phyloP scores from a whole-genome alignment of 495 filamentous ascomycete species.

The Aspergillus olivimuriae region DNA sequence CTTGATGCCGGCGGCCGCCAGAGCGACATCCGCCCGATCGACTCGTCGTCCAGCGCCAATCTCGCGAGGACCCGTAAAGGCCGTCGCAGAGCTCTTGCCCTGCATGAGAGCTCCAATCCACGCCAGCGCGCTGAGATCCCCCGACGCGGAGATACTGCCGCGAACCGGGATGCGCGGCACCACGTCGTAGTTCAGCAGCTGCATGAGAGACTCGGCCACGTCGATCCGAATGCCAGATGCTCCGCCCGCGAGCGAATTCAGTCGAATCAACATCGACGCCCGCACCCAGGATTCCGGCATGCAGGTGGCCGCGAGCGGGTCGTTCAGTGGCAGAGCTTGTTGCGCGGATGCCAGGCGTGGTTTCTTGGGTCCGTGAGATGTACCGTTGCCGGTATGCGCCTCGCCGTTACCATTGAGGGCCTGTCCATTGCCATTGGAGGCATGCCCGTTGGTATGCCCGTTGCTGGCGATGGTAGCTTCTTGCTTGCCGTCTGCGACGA shows the following conservation, averaged over 20 bases:
- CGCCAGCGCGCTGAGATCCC: constrained; percentile 54
- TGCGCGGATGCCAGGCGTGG: too few species aligned
- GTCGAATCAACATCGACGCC: constrained; percentile 51
- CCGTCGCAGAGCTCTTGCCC: constrained; percentile 52
- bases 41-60: neutral
- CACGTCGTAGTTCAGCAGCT: constrained; percentile 42
- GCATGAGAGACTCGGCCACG: constrained; percentile 41
- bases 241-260: constrained; percentile 50
- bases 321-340: too few species aligned
- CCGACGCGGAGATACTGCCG: constrained; percentile 57
- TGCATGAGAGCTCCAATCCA: constrained; percentile 54
- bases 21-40: constrained; percentile 13
- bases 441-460: too few species aligned
- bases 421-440: too few species aligned
- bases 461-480: too few species aligned
- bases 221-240: constrained; percentile 50
- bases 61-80: constrained; percentile 17
- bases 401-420: too few species aligned
- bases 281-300: constrained; percentile 50
- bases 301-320: constrained; percentile 38
- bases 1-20: constrained; percentile 9
- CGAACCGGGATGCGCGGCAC: constrained; percentile 50
- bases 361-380: too few species aligned
- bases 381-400: too few species aligned
- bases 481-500: too few species aligned